A percentile compares a stretch with the other conserved stretches of the same genome.
Evolutionary conservation across 2,329 filamentous ascomycete species (phyloP).

Genomic region (Ceratocystis lukuohia): DNA sequence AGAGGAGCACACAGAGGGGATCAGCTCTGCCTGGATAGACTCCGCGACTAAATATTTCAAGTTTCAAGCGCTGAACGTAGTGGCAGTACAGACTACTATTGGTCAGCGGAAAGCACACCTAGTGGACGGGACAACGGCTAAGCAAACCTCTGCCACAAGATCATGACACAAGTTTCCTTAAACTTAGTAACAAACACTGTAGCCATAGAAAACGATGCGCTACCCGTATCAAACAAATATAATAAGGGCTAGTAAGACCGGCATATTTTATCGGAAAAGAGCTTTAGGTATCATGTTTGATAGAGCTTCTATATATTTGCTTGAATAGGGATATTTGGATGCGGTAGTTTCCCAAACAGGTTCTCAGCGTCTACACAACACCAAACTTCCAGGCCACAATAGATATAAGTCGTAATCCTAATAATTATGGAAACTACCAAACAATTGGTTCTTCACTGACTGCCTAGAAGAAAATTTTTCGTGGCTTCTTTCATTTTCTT

Average conservation of each 20-base stretch:
- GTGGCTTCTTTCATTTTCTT: not conserved
- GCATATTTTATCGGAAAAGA: not conserved
- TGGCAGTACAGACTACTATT: slow-evolving; percentile 27
- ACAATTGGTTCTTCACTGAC: not conserved
- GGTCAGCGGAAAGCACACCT: slow-evolving; percentile 25
- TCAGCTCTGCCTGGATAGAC: slow-evolving; percentile 42
- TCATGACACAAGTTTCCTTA: not conserved
- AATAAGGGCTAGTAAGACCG: not conserved
- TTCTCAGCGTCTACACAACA: not conserved
- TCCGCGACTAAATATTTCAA: slow-evolving; percentile 19
- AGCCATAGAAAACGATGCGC: not conserved
- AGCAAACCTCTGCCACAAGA: not conserved
- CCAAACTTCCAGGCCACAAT: not conserved
- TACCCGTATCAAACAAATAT: not conserved
- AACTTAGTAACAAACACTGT: not conserved
- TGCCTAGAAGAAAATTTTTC: not conserved
- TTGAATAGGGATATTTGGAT: not conserved
- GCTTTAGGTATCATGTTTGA: not conserved
- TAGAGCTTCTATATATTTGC: not conserved
- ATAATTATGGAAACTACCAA: not conserved
- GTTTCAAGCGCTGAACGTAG: slow-evolving; percentile 28
- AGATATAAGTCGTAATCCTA: not conserved
- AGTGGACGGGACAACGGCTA: not conserved
- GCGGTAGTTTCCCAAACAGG: not conserved
- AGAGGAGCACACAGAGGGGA: slow-evolving; percentile 35